Base-by-base conservation (phyloP, 2,329 filamentous ascomycete species). In the Pseudogymnoascus sp. region DNA sequence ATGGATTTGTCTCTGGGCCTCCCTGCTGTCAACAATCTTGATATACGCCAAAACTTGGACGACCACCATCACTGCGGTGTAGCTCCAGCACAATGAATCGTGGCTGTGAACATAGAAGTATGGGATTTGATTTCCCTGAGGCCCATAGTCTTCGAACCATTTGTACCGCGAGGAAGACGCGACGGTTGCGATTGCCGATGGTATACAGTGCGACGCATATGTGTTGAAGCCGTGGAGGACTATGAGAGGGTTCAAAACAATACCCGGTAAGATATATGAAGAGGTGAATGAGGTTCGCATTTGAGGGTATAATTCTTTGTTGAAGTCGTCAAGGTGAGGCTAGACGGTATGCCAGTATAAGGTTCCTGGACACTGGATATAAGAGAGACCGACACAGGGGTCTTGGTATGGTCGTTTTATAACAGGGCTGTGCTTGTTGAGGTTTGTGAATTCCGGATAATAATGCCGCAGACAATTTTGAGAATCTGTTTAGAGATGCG, bases 221-320 rank as follows among this genome's bases (percentile, higher is more conserved):
- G 74, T 75, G 60, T 77, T 77, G 58, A 76, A 69, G 55, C 73
- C 67, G 61, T 76, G 74, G 31, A 77, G 71, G 61, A 77, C 66
- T 62, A 77, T 69, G 40, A 75, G 69, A 3, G 75, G 75, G 63
- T 77, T 77, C 64, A 75, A 72, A 28, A 77, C 65, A 63, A 77
- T 71, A 33, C 73, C 73, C 21, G 74, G 73, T 25, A 75, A 61
- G 33, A 75, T 65, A 65, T 75, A 74, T 60, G 59, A 66, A 5
- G 67, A 61, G 21, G 66, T 67, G 18, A 72, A 63, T 40, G 67
- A 65, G 33, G 41, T 62, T 23, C 67, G 65, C 70, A 72, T 72
- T 55, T 55, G 28, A 33, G 49, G 49, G 28, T 55, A 18, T 33
- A 18, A 55, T 18, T 55, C n/a, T 55, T 16, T 8, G 28, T 55